These are phyloP conservation scores for Conringia planisiliqua DNA, from an alignment of 345 rosid genomes.

Conservation along the genomic window DNA sequence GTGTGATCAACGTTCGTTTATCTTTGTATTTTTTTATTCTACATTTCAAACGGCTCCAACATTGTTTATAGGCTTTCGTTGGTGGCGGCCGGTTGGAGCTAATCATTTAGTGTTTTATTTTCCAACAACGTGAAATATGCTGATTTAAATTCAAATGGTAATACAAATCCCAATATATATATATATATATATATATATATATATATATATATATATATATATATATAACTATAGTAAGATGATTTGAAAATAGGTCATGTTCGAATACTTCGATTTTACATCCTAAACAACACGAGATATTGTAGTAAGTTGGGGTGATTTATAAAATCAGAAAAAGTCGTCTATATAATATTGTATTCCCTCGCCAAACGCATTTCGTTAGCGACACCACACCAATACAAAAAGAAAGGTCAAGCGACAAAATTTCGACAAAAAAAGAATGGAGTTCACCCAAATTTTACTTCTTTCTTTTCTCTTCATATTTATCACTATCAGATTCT, in stretches of 20 bases:
- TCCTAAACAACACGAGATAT: too few relatives aligned
- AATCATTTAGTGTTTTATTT: not conserved
- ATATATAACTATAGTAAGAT: too few relatives aligned
- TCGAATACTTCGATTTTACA: too few relatives aligned
- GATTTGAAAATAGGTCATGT: too few relatives aligned
- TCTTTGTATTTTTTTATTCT: too few relatives aligned
- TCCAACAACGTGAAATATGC: not conserved
- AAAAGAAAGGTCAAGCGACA: not conserved
- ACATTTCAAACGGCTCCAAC: not conserved
- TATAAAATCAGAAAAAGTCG: too few relatives aligned
- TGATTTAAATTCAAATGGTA: not conserved
- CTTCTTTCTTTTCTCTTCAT: not conserved
- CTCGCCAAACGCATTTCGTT: too few relatives aligned
- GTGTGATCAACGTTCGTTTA: not conserved
- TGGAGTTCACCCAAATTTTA: not conserved
- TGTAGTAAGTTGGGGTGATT: too few relatives aligned
- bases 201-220: too few relatives aligned
- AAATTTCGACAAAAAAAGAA: not conserved
- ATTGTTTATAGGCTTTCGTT: not conserved
- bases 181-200: too few relatives aligned
- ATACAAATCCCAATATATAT: too few relatives aligned
- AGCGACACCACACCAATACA: not conserved
- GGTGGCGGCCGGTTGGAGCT: not conserved
- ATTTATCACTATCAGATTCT: slow-evolving; percentile 6
- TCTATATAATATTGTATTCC: too few relatives aligned